Evolutionary conservation across 148 eudicot species (phyloP).

Genomic region (Polygonum maritimum): DNA sequence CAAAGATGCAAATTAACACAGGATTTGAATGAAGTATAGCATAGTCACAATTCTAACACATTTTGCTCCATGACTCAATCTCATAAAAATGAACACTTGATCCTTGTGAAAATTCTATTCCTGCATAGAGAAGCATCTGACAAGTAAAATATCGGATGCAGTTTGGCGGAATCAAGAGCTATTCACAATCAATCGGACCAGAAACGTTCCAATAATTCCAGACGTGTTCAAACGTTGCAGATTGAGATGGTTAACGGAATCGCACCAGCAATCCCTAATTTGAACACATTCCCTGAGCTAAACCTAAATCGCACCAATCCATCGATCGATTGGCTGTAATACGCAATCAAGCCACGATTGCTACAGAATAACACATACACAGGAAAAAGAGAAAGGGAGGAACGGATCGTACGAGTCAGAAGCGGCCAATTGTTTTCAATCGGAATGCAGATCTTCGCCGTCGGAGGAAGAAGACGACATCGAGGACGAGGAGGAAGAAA

Average conservation of each 20-base stretch:
- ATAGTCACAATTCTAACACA: background rate
- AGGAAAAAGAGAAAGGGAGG: background rate
- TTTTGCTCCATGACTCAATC: background rate
- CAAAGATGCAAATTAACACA: background rate
- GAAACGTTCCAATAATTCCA: background rate
- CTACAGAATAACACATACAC: background rate
- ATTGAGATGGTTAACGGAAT: background rate
- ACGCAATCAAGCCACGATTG: background rate
- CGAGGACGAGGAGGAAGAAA: slow-evolving; percentile 11
- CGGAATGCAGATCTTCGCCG: slow-evolving; percentile 13
- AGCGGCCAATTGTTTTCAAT: background rate
- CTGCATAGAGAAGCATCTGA: background rate
- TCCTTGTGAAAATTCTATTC: background rate
- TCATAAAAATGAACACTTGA: background rate
- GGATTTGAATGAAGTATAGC: background rate
- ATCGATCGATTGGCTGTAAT: background rate
- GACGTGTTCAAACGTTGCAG: background rate
- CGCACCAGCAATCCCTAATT: background rate
- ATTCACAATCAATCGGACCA: too few species aligned
- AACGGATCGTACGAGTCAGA: slow-evolving; percentile 1
- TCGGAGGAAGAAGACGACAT: slow-evolving; percentile 14
- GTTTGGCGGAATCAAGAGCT: background rate
- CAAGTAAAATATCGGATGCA: background rate
- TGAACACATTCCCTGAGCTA: background rate
- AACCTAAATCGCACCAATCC: background rate